Conservation (phyloP, 495 filamentous ascomycete species). For the Aspergillus leporis region DNA sequence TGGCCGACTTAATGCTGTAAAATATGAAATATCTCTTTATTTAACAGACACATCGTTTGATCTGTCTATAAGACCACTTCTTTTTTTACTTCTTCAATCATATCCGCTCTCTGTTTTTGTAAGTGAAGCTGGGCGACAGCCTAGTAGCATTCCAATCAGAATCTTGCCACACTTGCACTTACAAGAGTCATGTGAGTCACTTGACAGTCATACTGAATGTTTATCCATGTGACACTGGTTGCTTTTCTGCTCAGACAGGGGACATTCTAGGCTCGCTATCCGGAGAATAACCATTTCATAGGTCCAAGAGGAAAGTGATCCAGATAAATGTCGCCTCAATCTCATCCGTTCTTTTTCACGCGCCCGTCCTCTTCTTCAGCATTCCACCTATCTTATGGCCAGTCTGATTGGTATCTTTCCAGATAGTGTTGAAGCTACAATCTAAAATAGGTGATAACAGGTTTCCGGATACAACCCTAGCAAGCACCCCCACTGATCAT, state of each 20-base stretch:
- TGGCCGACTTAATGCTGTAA: background rate
- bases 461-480: background rate
- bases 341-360: background rate
- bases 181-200: constrained; percentile 3
- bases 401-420: background rate
- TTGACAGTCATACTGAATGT: constrained; percentile 4
- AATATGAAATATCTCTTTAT: background rate
- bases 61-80: background rate
- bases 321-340: background rate
- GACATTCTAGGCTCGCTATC: background rate
- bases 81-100: background rate
- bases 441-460: background rate
- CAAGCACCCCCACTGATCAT: background rate
- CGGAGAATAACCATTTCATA: background rate
- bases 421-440: constrained; percentile 1
- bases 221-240: constrained; percentile 5
- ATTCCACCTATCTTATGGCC: background rate
- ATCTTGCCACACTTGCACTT: background rate
- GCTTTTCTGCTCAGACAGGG: background rate
- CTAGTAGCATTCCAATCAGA: background rate
- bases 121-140: background rate
- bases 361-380: background rate
- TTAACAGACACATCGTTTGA: background rate
- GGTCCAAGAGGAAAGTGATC: background rate
- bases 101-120: background rate